These are phyloP conservation scores for Fraxinus dipetala DNA, from an alignment of 305 asterid genomes.

Conservation along the genomic window DNA sequence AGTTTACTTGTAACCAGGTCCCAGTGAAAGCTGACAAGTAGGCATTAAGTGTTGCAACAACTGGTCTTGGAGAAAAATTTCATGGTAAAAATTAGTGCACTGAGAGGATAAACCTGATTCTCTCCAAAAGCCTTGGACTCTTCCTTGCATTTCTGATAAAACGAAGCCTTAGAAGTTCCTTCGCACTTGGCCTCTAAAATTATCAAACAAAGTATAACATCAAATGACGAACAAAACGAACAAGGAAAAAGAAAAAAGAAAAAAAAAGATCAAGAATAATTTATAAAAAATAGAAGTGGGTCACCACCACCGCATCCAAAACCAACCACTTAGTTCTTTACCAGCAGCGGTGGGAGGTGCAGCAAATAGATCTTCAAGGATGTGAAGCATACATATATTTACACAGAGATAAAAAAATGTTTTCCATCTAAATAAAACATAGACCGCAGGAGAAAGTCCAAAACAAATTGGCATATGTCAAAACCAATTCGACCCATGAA, in stretches of 20 bases:
- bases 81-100: constrained; percentile 11
- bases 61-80: constrained; percentile 6
- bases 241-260: constrained; percentile 1
- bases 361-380: constrained; percentile 17
- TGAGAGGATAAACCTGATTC: constrained; percentile 66
- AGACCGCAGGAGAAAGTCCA: not conserved
- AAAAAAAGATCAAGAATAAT: constrained; percentile 1
- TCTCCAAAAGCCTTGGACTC: constrained; percentile 85
- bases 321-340: not conserved
- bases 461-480: not conserved
- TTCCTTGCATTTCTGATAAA: constrained; percentile 81
- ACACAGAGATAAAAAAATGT: not conserved
- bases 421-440: not conserved
- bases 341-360: constrained; percentile 13
- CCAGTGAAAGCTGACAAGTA: not conserved
- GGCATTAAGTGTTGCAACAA: not conserved
- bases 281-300: constrained; percentile 12
- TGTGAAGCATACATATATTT: constrained; percentile 11
- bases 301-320: constrained; percentile 2
- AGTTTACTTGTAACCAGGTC: not conserved
- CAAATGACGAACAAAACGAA: constrained; percentile 20
- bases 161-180: constrained; percentile 86
- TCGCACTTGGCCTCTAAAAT: constrained; percentile 84
- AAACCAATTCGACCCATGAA: not conserved
- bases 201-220: constrained; percentile 12